Evolutionary conservation across 2,329 filamentous ascomycete genomes (phyloP), one percentile per base, ranked within the genome.

Genomic region (Eurotiales sp.): DNA sequence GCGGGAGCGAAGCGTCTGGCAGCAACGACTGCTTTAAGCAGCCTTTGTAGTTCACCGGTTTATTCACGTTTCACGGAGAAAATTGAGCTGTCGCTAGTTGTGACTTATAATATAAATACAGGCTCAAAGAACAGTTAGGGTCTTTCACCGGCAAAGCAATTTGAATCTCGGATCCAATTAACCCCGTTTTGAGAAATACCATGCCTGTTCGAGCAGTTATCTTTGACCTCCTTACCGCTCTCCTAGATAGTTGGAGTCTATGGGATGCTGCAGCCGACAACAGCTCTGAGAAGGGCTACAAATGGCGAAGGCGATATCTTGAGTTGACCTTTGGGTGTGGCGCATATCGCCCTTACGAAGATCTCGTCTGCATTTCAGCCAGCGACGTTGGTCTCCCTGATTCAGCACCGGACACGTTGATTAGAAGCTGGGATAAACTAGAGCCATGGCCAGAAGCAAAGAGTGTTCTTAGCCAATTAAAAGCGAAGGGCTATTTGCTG

Each of bases 181-280:
- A 37, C 14, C 5, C 34, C 34, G n/a, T n/a, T 14, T n/a, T 37
- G 7, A 37, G 14, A 17, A 40, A 22, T 12, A 19, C 22, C 41
- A 54, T 54, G 48, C 23, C 49, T 17, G 27, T 36, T 25, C 36
- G 39, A 57, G 71, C 62, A 42, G 60, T 73, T 1, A 54, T 73
- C 25, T 73, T 74, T 27, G 70, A 74, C 51, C 68, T 73, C 23
- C 65, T 74, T 21, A 73, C 71, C 1, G 70, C 60, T 12, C 65
- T 73, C 0, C 55, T 71, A 6, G 64, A 74, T 58, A 72, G 68
- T 2, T 72, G 70, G 71, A 63, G 57, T 12, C 55, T 72, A 8
- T 74, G 71, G 71, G 49, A 58, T 51, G 48, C 39, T 10, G 54
- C 58, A 15, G 57, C 56, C 17, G 53, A 40, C 8, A 46, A 51